phyloP scores from a whole-genome alignment of 495 filamentous ascomycete genomes.

The Aspergillus heteromorphus region DNA sequence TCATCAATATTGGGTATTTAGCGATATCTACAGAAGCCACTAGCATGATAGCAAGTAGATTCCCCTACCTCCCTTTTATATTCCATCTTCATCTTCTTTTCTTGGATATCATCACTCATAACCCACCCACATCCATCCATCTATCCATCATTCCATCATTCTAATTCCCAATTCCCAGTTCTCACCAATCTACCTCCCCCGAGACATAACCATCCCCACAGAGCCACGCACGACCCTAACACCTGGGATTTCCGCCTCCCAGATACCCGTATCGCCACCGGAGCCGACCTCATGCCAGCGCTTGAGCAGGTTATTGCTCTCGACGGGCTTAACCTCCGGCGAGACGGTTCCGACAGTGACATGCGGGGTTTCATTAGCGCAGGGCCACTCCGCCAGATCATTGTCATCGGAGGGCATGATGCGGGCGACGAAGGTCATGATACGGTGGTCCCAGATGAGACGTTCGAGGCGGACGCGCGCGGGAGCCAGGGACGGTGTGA shows the following conservation, averaged over 20 bases:
- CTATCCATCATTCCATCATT: too few species aligned
- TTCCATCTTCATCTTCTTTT: not conserved
- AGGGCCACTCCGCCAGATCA: constrained; percentile 52
- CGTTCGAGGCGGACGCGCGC: constrained; percentile 58
- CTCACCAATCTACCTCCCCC: constrained; percentile 18
- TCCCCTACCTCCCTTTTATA: not conserved
- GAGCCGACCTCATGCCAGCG: constrained; percentile 57
- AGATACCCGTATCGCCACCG: constrained; percentile 44
- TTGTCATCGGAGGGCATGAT: constrained; percentile 41
- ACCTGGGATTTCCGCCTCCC: constrained; percentile 39
- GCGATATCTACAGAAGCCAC: too few species aligned
- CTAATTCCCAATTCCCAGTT: not conserved
- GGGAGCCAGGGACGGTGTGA: constrained; percentile 41
- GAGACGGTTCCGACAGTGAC: constrained; percentile 80
- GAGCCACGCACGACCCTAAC: constrained; percentile 39
- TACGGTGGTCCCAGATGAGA: constrained; percentile 70
- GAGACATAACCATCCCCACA: constrained; percentile 41
- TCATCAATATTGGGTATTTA: too few species aligned
- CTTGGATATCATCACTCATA: constrained; percentile 1
- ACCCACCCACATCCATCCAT: not conserved
- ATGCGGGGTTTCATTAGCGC: constrained; percentile 74
- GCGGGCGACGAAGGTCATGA: constrained; percentile 85
- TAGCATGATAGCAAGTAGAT: too few species aligned
- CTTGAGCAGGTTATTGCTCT: constrained; percentile 80
- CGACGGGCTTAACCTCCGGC: constrained; percentile 74